Percentiles rank a stretch among this genome's conserved stretches.
Conservation (phyloP, 768 basidiomycete species). For the Lactifluus rugatus region DNA sequence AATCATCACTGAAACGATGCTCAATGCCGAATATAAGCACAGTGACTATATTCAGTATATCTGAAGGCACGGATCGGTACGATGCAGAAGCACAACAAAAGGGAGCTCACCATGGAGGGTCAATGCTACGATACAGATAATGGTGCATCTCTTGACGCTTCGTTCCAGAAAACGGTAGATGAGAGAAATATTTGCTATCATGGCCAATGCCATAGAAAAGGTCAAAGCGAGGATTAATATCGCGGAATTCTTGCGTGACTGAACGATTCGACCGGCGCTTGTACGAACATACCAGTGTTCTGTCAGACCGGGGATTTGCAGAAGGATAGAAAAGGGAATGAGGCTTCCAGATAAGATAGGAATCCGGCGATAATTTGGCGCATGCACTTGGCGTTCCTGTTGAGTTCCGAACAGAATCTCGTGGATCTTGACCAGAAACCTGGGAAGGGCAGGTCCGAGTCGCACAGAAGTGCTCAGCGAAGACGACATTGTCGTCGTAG, state of each 20-base stretch:
- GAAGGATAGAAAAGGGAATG: conserved; percentile 70
- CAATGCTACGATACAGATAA: conserved; percentile 52
- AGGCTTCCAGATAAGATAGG: conserved; percentile 60
- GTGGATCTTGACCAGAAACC: conserved; percentile 16
- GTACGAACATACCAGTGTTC: conserved; percentile 66
- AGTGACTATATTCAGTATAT: conserved; percentile 55
- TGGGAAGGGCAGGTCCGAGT: conserved; percentile 7
- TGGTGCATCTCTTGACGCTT: conserved; percentile 49
- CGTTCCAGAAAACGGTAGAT: conserved; percentile 66
- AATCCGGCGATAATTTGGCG: conserved; percentile 51
- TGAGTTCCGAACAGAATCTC: conserved; percentile 20
- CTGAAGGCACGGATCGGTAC: conserved; percentile 28
- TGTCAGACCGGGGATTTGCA: conserved; percentile 74
- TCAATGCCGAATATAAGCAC: conserved; percentile 54
- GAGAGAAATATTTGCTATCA: conserved; percentile 60
- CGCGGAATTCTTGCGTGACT: conserved; percentile 42
- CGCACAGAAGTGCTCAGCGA: background rate
- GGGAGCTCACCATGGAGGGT: conserved; percentile 53
- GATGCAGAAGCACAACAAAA: background rate
- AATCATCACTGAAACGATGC: conserved; percentile 53
- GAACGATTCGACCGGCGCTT: conserved; percentile 34
- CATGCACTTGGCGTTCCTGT: conserved; percentile 21
- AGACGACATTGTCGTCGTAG: background rate
- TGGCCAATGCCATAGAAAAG: conserved; percentile 56
- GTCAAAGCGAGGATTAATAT: conserved; percentile 53